Evolutionary conservation across 2,329 filamentous ascomycete genomes (phyloP).

Genomic region (Stachybotrys echinatus): DNA sequence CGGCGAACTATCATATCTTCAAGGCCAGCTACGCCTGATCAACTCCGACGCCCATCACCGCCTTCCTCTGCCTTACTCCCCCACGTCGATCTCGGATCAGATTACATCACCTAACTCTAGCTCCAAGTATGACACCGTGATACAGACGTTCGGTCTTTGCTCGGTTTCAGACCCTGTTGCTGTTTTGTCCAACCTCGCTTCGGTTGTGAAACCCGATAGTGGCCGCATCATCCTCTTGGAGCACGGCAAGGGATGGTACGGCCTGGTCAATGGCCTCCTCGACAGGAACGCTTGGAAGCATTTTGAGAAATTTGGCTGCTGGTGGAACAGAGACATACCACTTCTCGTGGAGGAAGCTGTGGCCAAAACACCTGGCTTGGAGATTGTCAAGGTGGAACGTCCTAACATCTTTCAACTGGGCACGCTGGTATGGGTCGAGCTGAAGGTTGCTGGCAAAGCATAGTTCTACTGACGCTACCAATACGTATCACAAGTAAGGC

Average conservation of each 20-base stretch:
- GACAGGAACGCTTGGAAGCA: slow-evolving; percentile 51
- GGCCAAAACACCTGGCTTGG: slow-evolving; percentile 43
- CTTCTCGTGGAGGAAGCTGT: slow-evolving; percentile 46
- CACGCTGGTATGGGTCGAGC: slow-evolving; percentile 54
- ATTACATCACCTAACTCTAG: slow-evolving; percentile 7
- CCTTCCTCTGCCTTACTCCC: slow-evolving; percentile 32
- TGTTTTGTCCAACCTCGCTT: slow-evolving; percentile 49
- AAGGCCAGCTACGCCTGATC: slow-evolving; percentile 39
- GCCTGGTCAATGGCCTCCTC: slow-evolving; percentile 49
- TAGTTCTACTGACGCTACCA: slow-evolving; percentile 3
- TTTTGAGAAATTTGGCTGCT: slow-evolving; percentile 58
- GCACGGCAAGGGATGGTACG: slow-evolving; percentile 53
- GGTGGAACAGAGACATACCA: slow-evolving; percentile 63
- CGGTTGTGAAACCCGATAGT: slow-evolving; percentile 43
- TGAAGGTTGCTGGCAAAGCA: slow-evolving; percentile 32
- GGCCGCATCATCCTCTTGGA: slow-evolving; percentile 58
- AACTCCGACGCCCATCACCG: slow-evolving; percentile 40
- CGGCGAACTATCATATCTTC: slow-evolving; percentile 33
- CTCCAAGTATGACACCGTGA: slow-evolving; percentile 53
- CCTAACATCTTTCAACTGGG: slow-evolving; percentile 49
- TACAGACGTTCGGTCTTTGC: slow-evolving; percentile 62
- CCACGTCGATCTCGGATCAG: slow-evolving; percentile 12
- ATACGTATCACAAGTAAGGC: too few species aligned
- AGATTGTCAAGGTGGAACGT: slow-evolving; percentile 48
- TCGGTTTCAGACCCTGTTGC: slow-evolving; percentile 52